Percentiles rank a stretch among this genome's conserved stretches.
phyloP scores from a whole-genome alignment of 371 early-diverging fungal species.

The Lichtheimia ramosa region DNA sequence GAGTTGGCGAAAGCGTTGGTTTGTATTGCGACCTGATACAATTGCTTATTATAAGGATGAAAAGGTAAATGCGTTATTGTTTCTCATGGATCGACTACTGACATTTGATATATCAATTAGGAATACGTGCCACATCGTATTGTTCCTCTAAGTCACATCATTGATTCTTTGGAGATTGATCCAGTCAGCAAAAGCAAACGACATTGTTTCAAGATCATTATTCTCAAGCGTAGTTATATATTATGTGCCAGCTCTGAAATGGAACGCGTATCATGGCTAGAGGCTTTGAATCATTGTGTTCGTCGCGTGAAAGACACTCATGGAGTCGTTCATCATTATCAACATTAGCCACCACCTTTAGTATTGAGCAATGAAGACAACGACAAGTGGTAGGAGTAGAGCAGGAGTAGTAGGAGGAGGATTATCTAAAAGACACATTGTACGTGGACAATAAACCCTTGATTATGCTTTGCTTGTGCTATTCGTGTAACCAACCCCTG shows the following conservation, averaged over 20 bases:
- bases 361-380: background rate
- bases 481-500: too few relatives aligned
- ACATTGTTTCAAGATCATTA: slow-evolving; percentile 75
- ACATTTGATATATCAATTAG: slow-evolving; percentile 25
- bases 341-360: background rate
- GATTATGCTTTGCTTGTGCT: too few relatives aligned
- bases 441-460: too few relatives aligned
- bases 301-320: slow-evolving; percentile 35
- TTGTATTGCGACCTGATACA: slow-evolving; percentile 73
- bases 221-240: slow-evolving; percentile 70
- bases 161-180: slow-evolving; percentile 76
- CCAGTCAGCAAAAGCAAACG: slow-evolving; percentile 57
- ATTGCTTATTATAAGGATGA: slow-evolving; percentile 79
- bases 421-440: slow-evolving; percentile 1
- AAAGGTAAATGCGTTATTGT: slow-evolving; percentile 45
- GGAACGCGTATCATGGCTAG: slow-evolving; percentile 67
- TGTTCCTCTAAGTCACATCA: slow-evolving; percentile 64
- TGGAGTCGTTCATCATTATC: background rate
- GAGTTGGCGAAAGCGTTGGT: slow-evolving; percentile 86
- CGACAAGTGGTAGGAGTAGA: slow-evolving; percentile 30
- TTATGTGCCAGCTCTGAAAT: slow-evolving; percentile 63
- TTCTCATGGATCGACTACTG: background rate
- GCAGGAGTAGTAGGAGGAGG: slow-evolving; percentile 29
- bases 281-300: slow-evolving; percentile 59
- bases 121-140: slow-evolving; percentile 76